These are phyloP conservation scores for Termitomyces sp. DNA, from an alignment of 768 basidiomycete genomes.

Conservation along the genomic window DNA sequence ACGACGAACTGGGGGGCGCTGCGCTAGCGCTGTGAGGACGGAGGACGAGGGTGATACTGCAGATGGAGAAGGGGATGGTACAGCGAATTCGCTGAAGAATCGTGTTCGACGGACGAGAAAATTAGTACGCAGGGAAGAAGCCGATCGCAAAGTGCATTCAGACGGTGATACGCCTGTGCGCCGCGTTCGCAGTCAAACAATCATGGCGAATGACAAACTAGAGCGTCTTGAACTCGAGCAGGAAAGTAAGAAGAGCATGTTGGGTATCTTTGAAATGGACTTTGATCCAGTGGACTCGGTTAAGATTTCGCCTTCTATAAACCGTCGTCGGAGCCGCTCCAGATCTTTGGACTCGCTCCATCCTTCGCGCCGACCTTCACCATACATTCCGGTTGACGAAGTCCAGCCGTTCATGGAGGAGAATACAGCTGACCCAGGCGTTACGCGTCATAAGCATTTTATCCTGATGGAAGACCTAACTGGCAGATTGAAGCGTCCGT, in stretches of 20 bases:
- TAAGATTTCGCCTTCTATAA: slow-evolving; percentile 24
- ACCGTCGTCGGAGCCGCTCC: slow-evolving; percentile 41
- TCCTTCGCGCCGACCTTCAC: slow-evolving; percentile 21
- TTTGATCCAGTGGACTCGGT: slow-evolving; percentile 18
- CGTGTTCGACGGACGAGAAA: slow-evolving; percentile 28
- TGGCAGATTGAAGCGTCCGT: slow-evolving; percentile 83
- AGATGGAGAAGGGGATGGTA: slow-evolving; percentile 31
- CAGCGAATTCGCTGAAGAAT: slow-evolving; percentile 18
- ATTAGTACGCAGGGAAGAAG: slow-evolving; percentile 35
- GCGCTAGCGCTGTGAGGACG: slow-evolving; percentile 30
- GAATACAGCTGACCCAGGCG: slow-evolving; percentile 29
- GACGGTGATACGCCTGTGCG: slow-evolving; percentile 36
- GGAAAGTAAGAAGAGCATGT: slow-evolving; percentile 21
- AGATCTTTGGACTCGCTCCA: slow-evolving; percentile 31
- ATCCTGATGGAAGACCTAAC: slow-evolving; percentile 99
- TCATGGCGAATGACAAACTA: slow-evolving; percentile 28
- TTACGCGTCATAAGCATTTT: slow-evolving; percentile 92
- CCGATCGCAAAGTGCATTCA: slow-evolving; percentile 33
- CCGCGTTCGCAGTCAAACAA: slow-evolving; percentile 61
- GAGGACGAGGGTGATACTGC: slow-evolving; percentile 55
- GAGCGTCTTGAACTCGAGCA: slow-evolving; percentile 24
- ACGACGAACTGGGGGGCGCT: slow-evolving; percentile 40
- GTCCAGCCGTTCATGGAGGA: slow-evolving; percentile 28
- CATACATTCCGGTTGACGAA: slow-evolving; percentile 16
- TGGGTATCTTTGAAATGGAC: slow-evolving; percentile 41